A percentile compares a stretch with the other conserved stretches of the same genome.
These are phyloP conservation scores for Tricholoma sp. DNA, from an alignment of 768 basidiomycete genomes.

Conservation along the genomic window DNA sequence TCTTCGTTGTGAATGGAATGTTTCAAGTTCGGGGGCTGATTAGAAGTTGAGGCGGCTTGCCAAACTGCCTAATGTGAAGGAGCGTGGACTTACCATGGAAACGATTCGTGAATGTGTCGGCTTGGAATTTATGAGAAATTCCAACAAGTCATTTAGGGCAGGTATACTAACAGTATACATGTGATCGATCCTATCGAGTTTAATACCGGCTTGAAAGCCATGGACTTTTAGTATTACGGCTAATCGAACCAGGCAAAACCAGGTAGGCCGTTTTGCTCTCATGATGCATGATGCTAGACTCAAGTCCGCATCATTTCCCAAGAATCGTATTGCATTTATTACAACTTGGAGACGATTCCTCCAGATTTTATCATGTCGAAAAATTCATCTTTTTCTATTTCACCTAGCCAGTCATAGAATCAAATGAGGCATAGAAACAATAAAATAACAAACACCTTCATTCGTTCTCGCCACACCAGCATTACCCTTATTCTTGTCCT, in stretches of 20 bases:
- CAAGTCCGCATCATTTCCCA: too few species aligned
- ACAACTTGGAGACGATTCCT: slow-evolving; percentile 69
- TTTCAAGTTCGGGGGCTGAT: slow-evolving; percentile 49
- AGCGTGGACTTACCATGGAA: slow-evolving; percentile 31
- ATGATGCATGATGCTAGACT: too few species aligned
- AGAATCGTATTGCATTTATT: slow-evolving; percentile 10
- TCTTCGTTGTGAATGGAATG: slow-evolving; percentile 67
- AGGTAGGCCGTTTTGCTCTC: too few species aligned
- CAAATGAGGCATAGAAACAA: slow-evolving; percentile 2
- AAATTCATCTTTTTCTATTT: slow-evolving; percentile 67
- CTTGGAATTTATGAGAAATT: slow-evolving; percentile 25
- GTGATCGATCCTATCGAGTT: too few species aligned
- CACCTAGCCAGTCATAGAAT: slow-evolving; percentile 28
- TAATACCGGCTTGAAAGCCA: too few species aligned
- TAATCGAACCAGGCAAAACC: too few species aligned
- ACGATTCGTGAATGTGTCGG: slow-evolving; percentile 8
- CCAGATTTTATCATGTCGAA: slow-evolving; percentile 81
- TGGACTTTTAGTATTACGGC: too few species aligned
- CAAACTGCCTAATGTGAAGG: slow-evolving; percentile 1
- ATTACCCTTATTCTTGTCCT: slow-evolving; percentile 45
- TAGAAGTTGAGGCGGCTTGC: slow-evolving; percentile 4
- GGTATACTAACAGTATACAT: slow-evolving; percentile 11
- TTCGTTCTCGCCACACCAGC: slow-evolving; percentile 44
- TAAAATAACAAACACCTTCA: slow-evolving; percentile 41
- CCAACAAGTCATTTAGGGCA: slow-evolving; percentile 28